These are phyloP conservation scores for Stemphylium beticola DNA, from an alignment of 2,329 filamentous ascomycete species.

Conservation along the genomic window DNA sequence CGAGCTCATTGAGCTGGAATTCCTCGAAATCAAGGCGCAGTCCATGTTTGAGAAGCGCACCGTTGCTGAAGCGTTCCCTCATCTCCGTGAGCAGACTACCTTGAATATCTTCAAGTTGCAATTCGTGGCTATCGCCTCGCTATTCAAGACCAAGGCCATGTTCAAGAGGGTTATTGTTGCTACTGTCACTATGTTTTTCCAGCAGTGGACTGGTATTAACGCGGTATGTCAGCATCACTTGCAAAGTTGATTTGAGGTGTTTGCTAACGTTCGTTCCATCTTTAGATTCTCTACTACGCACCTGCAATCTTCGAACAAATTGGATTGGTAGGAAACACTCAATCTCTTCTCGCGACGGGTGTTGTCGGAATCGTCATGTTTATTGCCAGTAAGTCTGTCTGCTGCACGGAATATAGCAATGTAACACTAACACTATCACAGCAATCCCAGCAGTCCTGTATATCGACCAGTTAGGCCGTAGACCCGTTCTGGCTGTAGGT, in stretches of 20 bases:
- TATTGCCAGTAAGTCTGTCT: conserved; percentile 49
- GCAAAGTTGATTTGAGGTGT: neutral
- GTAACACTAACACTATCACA: neutral
- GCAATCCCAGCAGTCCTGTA: conserved; percentile 67
- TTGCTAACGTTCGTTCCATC: conserved; percentile 33
- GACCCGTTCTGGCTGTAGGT: conserved; percentile 66
- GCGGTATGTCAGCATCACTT: conserved; percentile 35
- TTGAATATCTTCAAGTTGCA: conserved; percentile 65
- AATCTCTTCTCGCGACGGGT: conserved; percentile 70
- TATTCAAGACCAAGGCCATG: conserved; percentile 71
- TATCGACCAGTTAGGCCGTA: conserved; percentile 69
- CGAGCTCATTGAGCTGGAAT: conserved; percentile 75
- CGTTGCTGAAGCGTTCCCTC: conserved; percentile 70
- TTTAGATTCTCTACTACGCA: conserved; percentile 55
- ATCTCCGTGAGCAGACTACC: conserved; percentile 64
- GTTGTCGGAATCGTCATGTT: conserved; percentile 76
- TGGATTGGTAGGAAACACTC: conserved; percentile 54
- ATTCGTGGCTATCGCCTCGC: conserved; percentile 68
- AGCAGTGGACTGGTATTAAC: conserved; percentile 61
- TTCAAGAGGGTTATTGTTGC: conserved; percentile 70
- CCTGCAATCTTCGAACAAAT: conserved; percentile 58
- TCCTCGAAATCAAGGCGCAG: conserved; percentile 82
- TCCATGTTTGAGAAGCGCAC: conserved; percentile 76
- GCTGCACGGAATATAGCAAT: neutral
- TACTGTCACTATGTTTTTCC: conserved; percentile 57